A percentile compares a stretch with the other conserved stretches of the same genome.
Evolutionary conservation across 2,329 filamentous ascomycete genomes (phyloP).

Genomic region (Xylaria sp.): DNA sequence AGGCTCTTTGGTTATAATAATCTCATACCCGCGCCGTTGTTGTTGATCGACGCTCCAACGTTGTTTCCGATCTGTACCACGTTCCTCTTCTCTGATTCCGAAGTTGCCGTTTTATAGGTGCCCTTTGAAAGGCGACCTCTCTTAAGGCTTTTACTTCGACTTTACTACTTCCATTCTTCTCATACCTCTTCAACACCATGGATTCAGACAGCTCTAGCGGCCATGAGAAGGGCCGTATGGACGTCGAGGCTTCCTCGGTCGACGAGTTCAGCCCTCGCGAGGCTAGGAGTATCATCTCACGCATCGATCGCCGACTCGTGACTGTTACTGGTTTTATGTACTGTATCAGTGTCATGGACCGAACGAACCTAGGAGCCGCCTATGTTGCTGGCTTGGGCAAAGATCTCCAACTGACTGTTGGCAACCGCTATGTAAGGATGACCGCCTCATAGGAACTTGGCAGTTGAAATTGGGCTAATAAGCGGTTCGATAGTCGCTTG

Average conservation of each 20-base stretch:
- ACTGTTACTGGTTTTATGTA: constrained; percentile 74
- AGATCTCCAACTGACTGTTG: constrained; percentile 58
- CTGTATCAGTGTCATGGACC: constrained; percentile 81
- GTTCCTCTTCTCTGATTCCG: constrained; percentile 24
- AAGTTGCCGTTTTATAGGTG: constrained; percentile 28
- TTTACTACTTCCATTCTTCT: constrained; percentile 2
- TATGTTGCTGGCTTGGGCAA: constrained; percentile 73
- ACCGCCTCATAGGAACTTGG: background rate
- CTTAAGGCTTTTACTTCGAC: constrained; percentile 25
- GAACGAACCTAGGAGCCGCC: constrained; percentile 78
- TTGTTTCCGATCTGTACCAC: constrained; percentile 7
- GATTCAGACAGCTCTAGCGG: constrained; percentile 35
- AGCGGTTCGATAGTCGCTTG: constrained; percentile 58
- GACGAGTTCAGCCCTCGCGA: constrained; percentile 68
- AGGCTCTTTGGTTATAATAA: constrained; percentile 31
- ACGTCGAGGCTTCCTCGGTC: constrained; percentile 37
- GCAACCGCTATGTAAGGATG: constrained; percentile 52
- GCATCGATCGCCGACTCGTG: constrained; percentile 74
- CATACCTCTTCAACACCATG: constrained; percentile 23
- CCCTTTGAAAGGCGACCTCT: constrained; percentile 32
- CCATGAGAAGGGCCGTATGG: constrained; percentile 38
- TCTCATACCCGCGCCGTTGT: constrained; percentile 26
- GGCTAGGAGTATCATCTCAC: constrained; percentile 73
- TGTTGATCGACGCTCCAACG: constrained; percentile 6
- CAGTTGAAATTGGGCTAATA: constrained; percentile 19